Evolutionary conservation across 2,329 filamentous ascomycete genomes (phyloP).

Genomic region (Orbilia blumenaviensis): DNA sequence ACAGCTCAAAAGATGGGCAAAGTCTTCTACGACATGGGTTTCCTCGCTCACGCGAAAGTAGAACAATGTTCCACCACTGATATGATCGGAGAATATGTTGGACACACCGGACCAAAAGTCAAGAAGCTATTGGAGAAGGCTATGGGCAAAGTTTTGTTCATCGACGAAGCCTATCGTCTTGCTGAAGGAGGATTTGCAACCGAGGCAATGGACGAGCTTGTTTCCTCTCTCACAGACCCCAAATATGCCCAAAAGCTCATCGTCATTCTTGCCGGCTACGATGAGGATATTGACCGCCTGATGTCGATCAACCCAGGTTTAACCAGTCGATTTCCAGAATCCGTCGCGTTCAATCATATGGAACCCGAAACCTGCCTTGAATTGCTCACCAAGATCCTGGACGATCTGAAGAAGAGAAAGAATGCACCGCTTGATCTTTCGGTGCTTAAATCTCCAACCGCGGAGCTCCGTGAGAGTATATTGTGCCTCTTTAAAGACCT

Average conservation of each 20-base stretch:
- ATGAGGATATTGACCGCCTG: constrained; percentile 71
- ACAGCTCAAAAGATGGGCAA: constrained; percentile 59
- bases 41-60: constrained; percentile 64
- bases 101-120: constrained; percentile 69
- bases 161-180: constrained; percentile 69
- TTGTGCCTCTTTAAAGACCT: constrained; percentile 62
- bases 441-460: constrained; percentile 49
- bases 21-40: constrained; percentile 67
- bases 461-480: constrained; percentile 50
- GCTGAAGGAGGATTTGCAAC: constrained; percentile 64
- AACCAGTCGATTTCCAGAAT: constrained; percentile 72
- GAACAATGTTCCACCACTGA: constrained; percentile 66
- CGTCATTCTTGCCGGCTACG: constrained; percentile 70
- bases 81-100: constrained; percentile 65
- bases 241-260: constrained; percentile 66
- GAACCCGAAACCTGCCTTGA: constrained; percentile 62
- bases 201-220: constrained; percentile 67
- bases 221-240: constrained; percentile 66
- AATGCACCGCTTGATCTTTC: constrained; percentile 53
- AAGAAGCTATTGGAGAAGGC: constrained; percentile 68
- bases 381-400: constrained; percentile 61
- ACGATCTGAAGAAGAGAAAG: constrained; percentile 58
- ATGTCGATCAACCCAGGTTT: constrained; percentile 71
- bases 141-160: constrained; percentile 68
- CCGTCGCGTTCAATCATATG: constrained; percentile 67